Conservation (phyloP, 2,329 filamentous ascomycete genomes). For the Neopestalotiopsis sp. region DNA sequence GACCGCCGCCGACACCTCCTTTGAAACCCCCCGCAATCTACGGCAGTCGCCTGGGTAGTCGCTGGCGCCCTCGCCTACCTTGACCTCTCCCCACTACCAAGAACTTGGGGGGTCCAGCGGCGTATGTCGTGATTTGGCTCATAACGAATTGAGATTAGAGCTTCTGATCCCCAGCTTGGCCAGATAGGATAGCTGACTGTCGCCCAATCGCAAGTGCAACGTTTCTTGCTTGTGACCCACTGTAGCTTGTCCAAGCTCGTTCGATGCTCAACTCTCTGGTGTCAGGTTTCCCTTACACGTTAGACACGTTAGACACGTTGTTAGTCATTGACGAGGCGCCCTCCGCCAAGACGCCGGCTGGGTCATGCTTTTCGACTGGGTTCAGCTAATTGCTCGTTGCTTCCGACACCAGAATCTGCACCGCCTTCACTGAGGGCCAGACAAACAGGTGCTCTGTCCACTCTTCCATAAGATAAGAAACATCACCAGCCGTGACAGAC, state of each 20-base stretch:
- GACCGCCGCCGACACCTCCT: background rate
- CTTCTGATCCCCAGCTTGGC: background rate
- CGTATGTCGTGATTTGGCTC: background rate
- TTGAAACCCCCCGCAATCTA: background rate
- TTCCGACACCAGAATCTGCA: background rate
- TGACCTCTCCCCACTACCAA: background rate
- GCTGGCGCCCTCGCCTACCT: background rate
- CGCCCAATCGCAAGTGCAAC: slow-evolving; percentile 1
- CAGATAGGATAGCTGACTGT: background rate
- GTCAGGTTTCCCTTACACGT: background rate
- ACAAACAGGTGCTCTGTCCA: background rate
- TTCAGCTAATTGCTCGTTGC: background rate
- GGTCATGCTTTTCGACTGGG: background rate
- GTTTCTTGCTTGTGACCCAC: slow-evolving; percentile 2
- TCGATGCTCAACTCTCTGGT: background rate
- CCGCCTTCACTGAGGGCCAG: background rate
- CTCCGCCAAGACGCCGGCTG: background rate
- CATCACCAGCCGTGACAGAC: background rate
- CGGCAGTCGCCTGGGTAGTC: background rate
- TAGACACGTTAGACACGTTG: background rate
- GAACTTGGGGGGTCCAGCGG: background rate
- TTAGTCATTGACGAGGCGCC: background rate
- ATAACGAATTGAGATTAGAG: background rate
- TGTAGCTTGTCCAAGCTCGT: background rate
- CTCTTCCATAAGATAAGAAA: slow-evolving; percentile 2